Base-by-base conservation (phyloP, 2,329 filamentous ascomycete genomes). In the Alternaria rosae region DNA sequence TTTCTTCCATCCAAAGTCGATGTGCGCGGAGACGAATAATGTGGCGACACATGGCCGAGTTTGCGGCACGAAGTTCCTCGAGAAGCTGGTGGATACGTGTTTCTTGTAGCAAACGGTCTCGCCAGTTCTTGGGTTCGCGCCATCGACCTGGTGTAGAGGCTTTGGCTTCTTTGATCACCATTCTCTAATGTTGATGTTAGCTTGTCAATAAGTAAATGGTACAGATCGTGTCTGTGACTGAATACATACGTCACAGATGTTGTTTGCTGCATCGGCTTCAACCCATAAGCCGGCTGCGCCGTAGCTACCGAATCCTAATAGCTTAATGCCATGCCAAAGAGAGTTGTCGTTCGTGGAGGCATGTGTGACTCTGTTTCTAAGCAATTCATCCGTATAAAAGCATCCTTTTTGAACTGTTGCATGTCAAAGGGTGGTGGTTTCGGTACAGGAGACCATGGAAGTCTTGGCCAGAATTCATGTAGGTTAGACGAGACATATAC, bases 11-110 rank as follows among this genome's bases (percentile, higher is more conserved):
- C 54, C 62, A 58, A 4, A 65, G 15, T 38, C 65, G 38, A 50
- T 65, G 48, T n/a, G 58, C 63, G 15, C 54, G 45, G 21, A 42
- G 30, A 12, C 42, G 28, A 13, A 68, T 38, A 7, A 70, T 30
- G 30, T 43, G 38, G n/a, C 48, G 13, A 17, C 51, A 25, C 6
- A 20, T 54, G n/a, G 6, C 17, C 12, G 15, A 9, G 38, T 30
- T 30, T 17, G n/a, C 53, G 30, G 5, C 30, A 9, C 21, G 54
- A n/a, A 5, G 28, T 28, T 30, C 25, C 26, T 67, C 62, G 8
- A 70, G 35, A 1, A 65, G 41, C n/a, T 57, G 8, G 38, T 65
- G 65, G 11, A 65, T 60, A 13, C 43, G 15, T 21, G 67, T 62
- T 32, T 64, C 56, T 23, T 45, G 54, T 30, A 65, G 62, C 5